Evolutionary conservation across 1,284 basidiomycete species (phyloP).

Genomic region (Leccinum subspadiceum): DNA sequence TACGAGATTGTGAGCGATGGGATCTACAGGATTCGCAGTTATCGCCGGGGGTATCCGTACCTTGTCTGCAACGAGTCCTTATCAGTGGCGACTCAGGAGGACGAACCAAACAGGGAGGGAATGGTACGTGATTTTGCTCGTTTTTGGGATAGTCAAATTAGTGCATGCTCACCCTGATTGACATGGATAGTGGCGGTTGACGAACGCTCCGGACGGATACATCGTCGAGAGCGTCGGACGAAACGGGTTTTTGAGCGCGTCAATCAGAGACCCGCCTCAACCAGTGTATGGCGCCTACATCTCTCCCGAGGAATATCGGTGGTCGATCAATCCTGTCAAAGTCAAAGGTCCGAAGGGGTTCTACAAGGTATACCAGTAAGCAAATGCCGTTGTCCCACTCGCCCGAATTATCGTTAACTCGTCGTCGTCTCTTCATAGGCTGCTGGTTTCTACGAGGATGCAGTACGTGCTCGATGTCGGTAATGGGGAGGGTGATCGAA

Average conservation of each 20-base stretch:
- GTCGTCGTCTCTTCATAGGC: neutral
- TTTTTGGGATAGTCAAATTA: neutral
- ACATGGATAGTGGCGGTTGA: slow-evolving; percentile 7
- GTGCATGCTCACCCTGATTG: neutral
- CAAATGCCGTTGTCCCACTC: neutral
- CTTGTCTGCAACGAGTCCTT: neutral
- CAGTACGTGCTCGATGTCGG: slow-evolving; percentile 7
- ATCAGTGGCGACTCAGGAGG: neutral
- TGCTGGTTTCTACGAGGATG: neutral
- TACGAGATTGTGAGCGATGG: slow-evolving; percentile 10
- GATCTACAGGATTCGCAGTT: slow-evolving; percentile 12
- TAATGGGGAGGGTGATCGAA: neutral
- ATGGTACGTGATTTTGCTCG: neutral
- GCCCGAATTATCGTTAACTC: neutral
- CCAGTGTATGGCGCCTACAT: neutral
- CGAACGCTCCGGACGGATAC: slow-evolving; percentile 5
- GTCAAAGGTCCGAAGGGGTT: neutral
- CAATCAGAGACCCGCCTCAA: neutral
- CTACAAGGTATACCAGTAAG: slow-evolving; percentile 4
- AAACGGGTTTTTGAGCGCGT: neutral
- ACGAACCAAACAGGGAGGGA: neutral
- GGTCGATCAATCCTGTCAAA: slow-evolving; percentile 8
- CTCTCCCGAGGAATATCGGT: neutral
- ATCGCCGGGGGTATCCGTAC: neutral
- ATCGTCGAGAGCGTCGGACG: neutral